Conservation (phyloP, 2,329 filamentous ascomycete genomes). For the Nectriaceae sp. region DNA sequence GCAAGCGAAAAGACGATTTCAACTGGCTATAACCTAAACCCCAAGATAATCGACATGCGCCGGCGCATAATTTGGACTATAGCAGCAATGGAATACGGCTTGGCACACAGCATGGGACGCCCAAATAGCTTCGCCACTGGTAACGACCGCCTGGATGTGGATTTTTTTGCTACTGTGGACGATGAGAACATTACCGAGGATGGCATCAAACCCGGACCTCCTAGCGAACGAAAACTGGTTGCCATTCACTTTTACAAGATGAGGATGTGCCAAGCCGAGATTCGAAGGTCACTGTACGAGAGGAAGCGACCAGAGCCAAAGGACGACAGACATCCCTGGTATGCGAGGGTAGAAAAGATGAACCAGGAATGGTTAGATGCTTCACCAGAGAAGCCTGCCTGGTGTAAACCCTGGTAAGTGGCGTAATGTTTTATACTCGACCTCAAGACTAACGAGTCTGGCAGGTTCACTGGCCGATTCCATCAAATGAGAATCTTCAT, state of each 20-base stretch:
- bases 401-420: slow-evolving; percentile 79
- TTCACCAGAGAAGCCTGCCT: slow-evolving; percentile 67
- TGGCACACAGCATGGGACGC: slow-evolving; percentile 85
- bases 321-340: slow-evolving; percentile 86
- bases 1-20: slow-evolving; percentile 87
- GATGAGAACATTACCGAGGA: slow-evolving; percentile 80
- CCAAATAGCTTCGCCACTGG: slow-evolving; percentile 82
- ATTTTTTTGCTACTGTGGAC: slow-evolving; percentile 79
- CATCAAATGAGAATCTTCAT: slow-evolving; percentile 89
- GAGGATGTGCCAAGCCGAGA: slow-evolving; percentile 84
- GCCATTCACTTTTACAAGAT: slow-evolving; percentile 94
- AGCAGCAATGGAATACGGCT: slow-evolving; percentile 82
- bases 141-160: slow-evolving; percentile 81
- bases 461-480: slow-evolving; percentile 67
- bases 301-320: slow-evolving; percentile 76
- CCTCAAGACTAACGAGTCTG: slow-evolving; percentile 10
- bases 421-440: background rate
- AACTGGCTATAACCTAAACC: slow-evolving; percentile 62
- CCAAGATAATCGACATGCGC: slow-evolving; percentile 84
- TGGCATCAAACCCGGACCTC: slow-evolving; percentile 71
- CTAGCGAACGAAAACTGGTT: slow-evolving; percentile 81
- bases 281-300: slow-evolving; percentile 82
- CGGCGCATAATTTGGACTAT: slow-evolving; percentile 87
- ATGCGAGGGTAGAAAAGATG: slow-evolving; percentile 74
- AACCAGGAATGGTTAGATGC: slow-evolving; percentile 78